phyloP scores from a whole-genome alignment of 192 early-diverging fungal species.

The Backusella psychrophila region DNA sequence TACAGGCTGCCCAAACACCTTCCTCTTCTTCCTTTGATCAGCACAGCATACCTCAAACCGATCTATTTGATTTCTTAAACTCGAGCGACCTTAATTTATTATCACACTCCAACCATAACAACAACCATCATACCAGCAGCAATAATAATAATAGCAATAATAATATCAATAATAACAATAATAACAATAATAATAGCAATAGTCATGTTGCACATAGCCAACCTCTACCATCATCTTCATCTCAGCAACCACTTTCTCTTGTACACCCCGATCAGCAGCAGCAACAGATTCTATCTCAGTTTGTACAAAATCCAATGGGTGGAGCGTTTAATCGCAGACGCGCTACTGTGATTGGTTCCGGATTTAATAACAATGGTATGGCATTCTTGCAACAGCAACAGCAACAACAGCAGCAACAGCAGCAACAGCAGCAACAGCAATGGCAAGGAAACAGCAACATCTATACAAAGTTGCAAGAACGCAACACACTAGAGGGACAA shows the following conservation, averaged over 20 bases:
- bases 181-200: not conserved
- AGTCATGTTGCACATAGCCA: not conserved
- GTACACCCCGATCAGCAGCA: constrained; percentile 19
- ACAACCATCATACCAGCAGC: too few relatives aligned
- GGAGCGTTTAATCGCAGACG: constrained; percentile 1
- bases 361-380: not conserved
- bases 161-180: not conserved
- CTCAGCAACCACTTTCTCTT: not conserved
- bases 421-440: not conserved
- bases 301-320: constrained; percentile 8
- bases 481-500: not conserved
- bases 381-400: not conserved
- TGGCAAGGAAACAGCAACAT: constrained; percentile 12
- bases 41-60: not conserved
- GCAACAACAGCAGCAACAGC: not conserved
- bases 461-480: constrained; percentile 14
- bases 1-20: not conserved
- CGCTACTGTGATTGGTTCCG: not conserved
- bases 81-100: constrained; percentile 8
- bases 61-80: constrained; percentile 8
- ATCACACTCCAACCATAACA: not conserved
- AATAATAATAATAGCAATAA: not conserved
- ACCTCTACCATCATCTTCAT: not conserved
- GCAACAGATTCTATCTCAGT: constrained; percentile 10
- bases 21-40: not conserved